phyloP scores from a whole-genome alignment of 2,329 filamentous ascomycete species.

The Penicillium capsulatum region DNA sequence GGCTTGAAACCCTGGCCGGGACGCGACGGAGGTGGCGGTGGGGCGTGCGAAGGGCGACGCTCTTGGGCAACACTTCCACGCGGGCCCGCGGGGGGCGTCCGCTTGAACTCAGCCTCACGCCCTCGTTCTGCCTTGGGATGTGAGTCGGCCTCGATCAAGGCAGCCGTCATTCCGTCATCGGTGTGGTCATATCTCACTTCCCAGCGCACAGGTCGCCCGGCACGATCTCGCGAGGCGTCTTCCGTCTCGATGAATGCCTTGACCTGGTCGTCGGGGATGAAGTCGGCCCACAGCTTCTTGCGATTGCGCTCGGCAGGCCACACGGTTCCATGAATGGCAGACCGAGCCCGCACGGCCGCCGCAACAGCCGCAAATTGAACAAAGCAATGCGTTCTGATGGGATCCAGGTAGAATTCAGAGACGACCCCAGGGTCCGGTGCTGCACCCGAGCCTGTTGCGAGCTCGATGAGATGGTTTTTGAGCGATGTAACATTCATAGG shows the following conservation, averaged over 20 bases:
- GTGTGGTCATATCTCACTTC: constrained; percentile 67
- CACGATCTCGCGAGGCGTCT: constrained; percentile 46
- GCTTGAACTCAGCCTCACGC: constrained; percentile 26
- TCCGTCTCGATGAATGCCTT: constrained; percentile 70
- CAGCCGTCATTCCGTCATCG: constrained; percentile 54
- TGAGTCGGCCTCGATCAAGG: constrained; percentile 50
- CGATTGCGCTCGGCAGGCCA: constrained; percentile 86
- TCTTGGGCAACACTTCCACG: constrained; percentile 21
- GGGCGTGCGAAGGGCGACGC: constrained; percentile 25
- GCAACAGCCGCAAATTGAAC: constrained; percentile 64
- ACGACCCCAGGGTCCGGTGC: constrained; percentile 55
- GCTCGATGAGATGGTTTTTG: constrained; percentile 62
- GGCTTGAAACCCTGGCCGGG: constrained; percentile 49
- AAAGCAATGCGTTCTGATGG: constrained; percentile 83
- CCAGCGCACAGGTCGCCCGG: constrained; percentile 54
- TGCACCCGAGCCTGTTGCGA: constrained; percentile 59
- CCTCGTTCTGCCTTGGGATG: constrained; percentile 24
- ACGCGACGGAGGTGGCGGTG: constrained; percentile 17
- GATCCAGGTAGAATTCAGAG: constrained; percentile 71
- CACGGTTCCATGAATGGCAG: constrained; percentile 68
- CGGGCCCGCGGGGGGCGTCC: constrained; percentile 28
- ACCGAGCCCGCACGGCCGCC: constrained; percentile 72
- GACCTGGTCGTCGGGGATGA: constrained; percentile 72
- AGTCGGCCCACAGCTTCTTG: constrained; percentile 83
- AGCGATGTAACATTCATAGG: constrained; percentile 69